Base-by-base conservation (phyloP, 2,329 filamentous ascomycete genomes). In the Aureobasidium sp. region DNA sequence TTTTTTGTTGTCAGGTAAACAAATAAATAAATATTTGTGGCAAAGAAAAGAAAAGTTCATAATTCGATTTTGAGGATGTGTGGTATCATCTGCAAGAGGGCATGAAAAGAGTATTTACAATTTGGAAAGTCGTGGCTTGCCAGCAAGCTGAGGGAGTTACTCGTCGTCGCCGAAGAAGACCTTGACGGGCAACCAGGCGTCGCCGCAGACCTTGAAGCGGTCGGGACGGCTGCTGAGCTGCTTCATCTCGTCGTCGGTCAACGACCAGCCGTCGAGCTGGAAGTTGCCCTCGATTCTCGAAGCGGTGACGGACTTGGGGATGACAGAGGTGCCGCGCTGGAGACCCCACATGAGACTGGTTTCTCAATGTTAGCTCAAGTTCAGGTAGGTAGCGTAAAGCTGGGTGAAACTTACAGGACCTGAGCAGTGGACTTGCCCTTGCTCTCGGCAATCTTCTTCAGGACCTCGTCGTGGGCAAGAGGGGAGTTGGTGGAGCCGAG, bases 121-220 rank as follows among this genome's bases (percentile, higher is more conserved):
- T 50, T 51, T 45, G 11, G n/a, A n/a, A 54, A 9, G 21, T 49
- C 27, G n/a, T 50, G 45, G 45, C 57, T 59, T 50, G 57, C 57
- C 57, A 42, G 57, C 57, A 50, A 59, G 57, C 57, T 49, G 14
- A 41, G n/a, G 55, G 57, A 21, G 16, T 65, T 84, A 91, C 78
- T 92, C 88, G 69, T 91, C 88, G 68, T 92, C 88, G 8, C 88
- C 88, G 71, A 90, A 90, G 81, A 94, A 94, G 39, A 93, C 88
- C 80, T 86, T 87, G 64, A 89, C 75, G 0, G 89, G 89, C 69
- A 90, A 71, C 86, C 88, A 93, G 32, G 71, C 75, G 71, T 93
- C 90, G 39, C 81, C 82, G 70, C 89, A 94, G 64, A 91, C 86
- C 83, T 91, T 95, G 81, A 92, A 93, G 55, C 90, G 84, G 64